phyloP scores from a whole-genome alignment of 1,284 basidiomycete genomes.

The Ceratobasidium papillatum region DNA sequence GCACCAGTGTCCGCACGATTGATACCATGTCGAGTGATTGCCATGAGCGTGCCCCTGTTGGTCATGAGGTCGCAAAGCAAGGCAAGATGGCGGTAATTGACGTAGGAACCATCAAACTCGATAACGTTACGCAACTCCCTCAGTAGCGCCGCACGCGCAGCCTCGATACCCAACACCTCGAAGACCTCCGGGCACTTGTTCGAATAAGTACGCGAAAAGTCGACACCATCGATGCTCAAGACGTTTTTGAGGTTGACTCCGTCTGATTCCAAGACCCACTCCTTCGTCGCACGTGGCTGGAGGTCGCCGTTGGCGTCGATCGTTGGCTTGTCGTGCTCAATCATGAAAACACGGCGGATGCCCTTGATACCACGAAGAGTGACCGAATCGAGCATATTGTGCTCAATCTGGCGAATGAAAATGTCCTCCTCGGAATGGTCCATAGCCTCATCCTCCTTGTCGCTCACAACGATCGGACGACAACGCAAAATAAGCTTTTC shows the following conservation, averaged over 20 bases:
- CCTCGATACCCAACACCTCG: constrained; percentile 98
- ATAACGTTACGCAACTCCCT: constrained; percentile 94
- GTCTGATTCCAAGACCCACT: constrained; percentile 98
- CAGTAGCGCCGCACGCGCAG: constrained; percentile 92
- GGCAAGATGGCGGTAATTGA: constrained; percentile 97
- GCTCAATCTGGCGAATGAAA: constrained; percentile 95
- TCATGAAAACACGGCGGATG: constrained; percentile 94
- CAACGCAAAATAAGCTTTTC: constrained; percentile 98
- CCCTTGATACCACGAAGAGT: constrained; percentile 91
- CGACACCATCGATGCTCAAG: constrained; percentile 94
- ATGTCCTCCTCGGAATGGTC: constrained; percentile 90
- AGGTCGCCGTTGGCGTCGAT: constrained; percentile 73
- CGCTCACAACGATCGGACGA: constrained; percentile 87
- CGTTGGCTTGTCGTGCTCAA: constrained; percentile 83
- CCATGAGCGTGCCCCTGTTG: constrained; percentile 94
- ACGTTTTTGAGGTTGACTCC: constrained; percentile 95
- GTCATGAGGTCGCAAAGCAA: constrained; percentile 99
- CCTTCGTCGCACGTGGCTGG: constrained; percentile 64
- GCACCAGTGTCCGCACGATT: constrained; percentile 98
- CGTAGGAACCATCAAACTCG: constrained; percentile 99
- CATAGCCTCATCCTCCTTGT: constrained; percentile 88
- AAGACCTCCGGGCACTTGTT: constrained; percentile 98
- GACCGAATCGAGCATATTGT: constrained; percentile 97
- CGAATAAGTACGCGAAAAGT: constrained; percentile 91
- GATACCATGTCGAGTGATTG: constrained; percentile 99